Conservation (phyloP, 75 land plant genomes). For the Gnetum montanum region DNA sequence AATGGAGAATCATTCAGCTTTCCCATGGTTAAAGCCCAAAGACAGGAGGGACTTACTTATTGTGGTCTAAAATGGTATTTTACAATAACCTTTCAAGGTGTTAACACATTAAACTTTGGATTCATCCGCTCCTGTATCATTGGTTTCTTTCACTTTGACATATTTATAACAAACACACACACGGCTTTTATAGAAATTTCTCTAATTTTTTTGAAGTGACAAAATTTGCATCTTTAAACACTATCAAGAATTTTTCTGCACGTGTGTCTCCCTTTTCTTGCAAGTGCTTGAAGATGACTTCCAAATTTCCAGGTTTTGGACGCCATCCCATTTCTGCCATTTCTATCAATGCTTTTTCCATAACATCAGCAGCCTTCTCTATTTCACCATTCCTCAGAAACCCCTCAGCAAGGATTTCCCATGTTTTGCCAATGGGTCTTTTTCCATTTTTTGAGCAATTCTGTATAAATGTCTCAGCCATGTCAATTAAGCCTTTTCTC, state of each 20-base stretch:
- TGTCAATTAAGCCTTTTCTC: constrained; percentile 29
- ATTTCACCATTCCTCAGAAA: constrained; percentile 23
- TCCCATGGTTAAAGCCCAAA: too few species aligned
- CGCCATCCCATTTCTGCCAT: constrained; percentile 21
- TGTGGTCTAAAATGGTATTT: too few species aligned
- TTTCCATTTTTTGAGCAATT: constrained; percentile 18
- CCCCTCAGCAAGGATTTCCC: constrained; percentile 28
- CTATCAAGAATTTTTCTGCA: neutral
- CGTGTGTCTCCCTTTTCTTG: constrained; percentile 1
- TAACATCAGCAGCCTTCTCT: constrained; percentile 27
- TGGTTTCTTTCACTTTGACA: too few species aligned
- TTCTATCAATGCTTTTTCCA: constrained; percentile 27
- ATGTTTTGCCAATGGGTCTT: constrained; percentile 19
- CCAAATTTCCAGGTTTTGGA: constrained; percentile 19
- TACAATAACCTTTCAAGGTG: too few species aligned
- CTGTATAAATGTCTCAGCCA: constrained; percentile 43
- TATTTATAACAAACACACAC: too few species aligned
- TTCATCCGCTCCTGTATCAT: too few species aligned
- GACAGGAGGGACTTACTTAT: too few species aligned
- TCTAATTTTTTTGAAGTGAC: too few species aligned
- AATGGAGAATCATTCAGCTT: too few species aligned
- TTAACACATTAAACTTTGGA: too few species aligned
- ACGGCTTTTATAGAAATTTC: too few species aligned
- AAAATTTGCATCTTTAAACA: neutral
- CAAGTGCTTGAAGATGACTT: constrained; percentile 1